Evolutionary conservation across 345 rosid genomes (phyloP), one percentile per base, ranked within the genome.

Genomic region (Mercurialis annua): DNA sequence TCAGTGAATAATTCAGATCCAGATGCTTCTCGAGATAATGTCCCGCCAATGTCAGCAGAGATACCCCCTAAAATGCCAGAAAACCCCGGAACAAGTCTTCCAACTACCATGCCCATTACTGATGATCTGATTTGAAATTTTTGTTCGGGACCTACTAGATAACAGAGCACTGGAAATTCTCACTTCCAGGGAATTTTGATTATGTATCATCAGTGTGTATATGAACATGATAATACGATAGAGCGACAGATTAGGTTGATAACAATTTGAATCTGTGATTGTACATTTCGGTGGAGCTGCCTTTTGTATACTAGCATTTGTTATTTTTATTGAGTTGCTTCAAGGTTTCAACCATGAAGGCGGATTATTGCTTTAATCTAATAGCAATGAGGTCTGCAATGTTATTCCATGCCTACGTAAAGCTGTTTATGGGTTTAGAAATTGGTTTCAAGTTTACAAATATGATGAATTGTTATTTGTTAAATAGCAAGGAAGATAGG

Each of bases 1-100:
- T 61, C 81, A 21, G 77, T 64, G 40, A 77, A 77, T 29, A 75
- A 74, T 57, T 68, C 76, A 2, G 80, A 81, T 75, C 61, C 31
- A 46, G 68, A 43, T 51, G 76, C 68, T 67, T 58, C 62, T 10
- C 83, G 38, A 31, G 86, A 78, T 64, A 68, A 66, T 55, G 20
- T 64, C 21, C 53, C 68, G 10, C 69, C 55, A 65, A 49, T 76
- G 61, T 26, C 54, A 60, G 20, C 55, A 4, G 72, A 59, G 54
- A 72, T 26, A 58, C 68, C 67, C 0, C n/a, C 71, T 10, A 73
- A 66, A 59, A 77, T 12, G 11, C 69, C 77, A 27, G 80, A 81
- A 61, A 66, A 68, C 30, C 73, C 65, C 49, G 79, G 68, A 74
- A 59, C 60, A 46, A 61, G 43, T 62, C 43, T 66, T 66, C 65